phyloP scores from a whole-genome alignment of 768 basidiomycete species.

The Hericium erinaceus region DNA sequence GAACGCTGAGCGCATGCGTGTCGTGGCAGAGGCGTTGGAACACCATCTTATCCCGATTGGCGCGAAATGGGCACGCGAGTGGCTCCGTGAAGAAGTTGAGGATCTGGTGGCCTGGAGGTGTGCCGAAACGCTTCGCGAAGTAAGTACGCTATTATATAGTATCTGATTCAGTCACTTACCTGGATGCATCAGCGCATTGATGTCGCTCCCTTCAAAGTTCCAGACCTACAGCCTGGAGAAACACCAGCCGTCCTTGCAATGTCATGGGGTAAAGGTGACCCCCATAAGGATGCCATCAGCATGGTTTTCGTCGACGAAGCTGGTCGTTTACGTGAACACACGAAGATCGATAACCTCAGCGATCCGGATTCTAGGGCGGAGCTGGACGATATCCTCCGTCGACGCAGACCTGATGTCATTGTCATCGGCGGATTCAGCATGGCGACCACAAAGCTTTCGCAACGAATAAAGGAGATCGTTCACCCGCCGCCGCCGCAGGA shows the following conservation, averaged over 20 bases:
- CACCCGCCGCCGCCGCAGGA: conserved; percentile 4
- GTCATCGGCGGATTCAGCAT: conserved; percentile 85
- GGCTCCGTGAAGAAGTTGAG: conserved; percentile 83
- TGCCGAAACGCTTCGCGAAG: conserved; percentile 59
- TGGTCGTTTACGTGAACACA: conserved; percentile 85
- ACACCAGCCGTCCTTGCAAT: conserved; percentile 75
- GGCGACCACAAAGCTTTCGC: conserved; percentile 62
- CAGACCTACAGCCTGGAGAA: conserved; percentile 60
- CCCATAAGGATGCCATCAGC: conserved; percentile 80
- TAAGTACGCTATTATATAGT: conserved; percentile 26
- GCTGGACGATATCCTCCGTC: conserved; percentile 74
- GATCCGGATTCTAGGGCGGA: conserved; percentile 60
- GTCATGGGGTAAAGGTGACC: conserved; percentile 94
- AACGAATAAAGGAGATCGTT: conserved; percentile 53
- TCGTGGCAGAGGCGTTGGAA: conserved; percentile 72
- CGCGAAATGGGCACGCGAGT: conserved; percentile 84
- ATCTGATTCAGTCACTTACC: no score
- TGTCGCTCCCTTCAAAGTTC: conserved; percentile 61
- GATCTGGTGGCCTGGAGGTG: conserved; percentile 68
- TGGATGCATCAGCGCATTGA: conserved; percentile 56
- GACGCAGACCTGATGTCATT: conserved; percentile 80
- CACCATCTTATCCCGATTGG: conserved; percentile 79
- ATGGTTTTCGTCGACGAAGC: conserved; percentile 81
- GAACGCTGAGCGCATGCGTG: conserved; percentile 77
- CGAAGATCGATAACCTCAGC: conserved; percentile 79